These are phyloP conservation scores for Xylaria sp. DNA, from an alignment of 2,329 filamentous ascomycete species.

Conservation along the genomic window DNA sequence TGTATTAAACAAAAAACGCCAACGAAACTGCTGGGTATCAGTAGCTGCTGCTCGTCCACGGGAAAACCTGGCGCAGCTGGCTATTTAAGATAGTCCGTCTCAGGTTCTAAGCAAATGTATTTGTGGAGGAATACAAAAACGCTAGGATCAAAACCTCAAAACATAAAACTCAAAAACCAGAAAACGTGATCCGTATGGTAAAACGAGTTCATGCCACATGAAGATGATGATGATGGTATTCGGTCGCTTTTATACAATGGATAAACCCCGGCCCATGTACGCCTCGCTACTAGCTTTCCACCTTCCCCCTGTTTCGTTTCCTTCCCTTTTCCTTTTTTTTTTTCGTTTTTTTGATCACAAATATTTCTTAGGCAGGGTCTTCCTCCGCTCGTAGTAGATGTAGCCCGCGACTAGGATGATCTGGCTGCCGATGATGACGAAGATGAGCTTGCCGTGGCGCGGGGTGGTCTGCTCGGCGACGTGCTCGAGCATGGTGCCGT, in stretches of 20 bases:
- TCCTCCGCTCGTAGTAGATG: constrained; percentile 78
- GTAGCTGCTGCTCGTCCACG: neutral
- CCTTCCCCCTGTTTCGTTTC: neutral
- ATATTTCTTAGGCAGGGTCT: constrained; percentile 89
- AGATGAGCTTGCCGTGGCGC: constrained; percentile 62
- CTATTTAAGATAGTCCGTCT: constrained; percentile 2
- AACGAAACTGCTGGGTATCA: constrained; percentile 4
- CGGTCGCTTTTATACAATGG: constrained; percentile 25
- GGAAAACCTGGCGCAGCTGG: neutral
- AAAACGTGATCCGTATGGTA: constrained; percentile 14
- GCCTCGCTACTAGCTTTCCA: constrained; percentile 2
- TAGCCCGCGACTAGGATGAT: constrained; percentile 72
- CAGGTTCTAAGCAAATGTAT: neutral
- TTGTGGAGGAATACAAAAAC: no score
- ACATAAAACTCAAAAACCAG: no score
- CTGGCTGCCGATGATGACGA: constrained; percentile 77
- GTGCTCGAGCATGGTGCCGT: constrained; percentile 54
- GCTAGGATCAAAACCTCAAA: no score
- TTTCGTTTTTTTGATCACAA: constrained; percentile 54
- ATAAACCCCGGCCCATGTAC: neutral
- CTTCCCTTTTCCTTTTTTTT: neutral
- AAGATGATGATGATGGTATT: constrained; percentile 1
- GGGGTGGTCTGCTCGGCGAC: constrained; percentile 54
- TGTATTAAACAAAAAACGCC: neutral
- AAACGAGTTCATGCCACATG: constrained; percentile 14